Evolutionary conservation across 2,329 filamentous ascomycete species (phyloP).

Genomic region (Colletotrichum destructivum): DNA sequence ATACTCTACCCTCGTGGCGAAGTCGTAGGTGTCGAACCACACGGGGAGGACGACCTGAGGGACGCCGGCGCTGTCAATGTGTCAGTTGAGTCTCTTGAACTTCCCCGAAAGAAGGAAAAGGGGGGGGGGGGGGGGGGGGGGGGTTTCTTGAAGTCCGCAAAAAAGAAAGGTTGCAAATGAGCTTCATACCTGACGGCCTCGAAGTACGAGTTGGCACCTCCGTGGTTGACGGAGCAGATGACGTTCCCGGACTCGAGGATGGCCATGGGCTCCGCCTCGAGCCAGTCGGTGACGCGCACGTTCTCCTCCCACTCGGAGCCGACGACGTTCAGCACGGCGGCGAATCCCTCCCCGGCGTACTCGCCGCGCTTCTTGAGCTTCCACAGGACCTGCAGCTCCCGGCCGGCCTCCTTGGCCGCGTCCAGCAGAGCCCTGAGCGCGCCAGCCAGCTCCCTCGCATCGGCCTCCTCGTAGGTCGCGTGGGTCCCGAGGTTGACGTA

Average conservation of each 20-base stretch:
- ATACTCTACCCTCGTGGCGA: constrained; percentile 59
- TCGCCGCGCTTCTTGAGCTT: constrained; percentile 49
- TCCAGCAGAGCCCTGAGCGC: constrained; percentile 55
- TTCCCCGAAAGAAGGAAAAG: too few relatives aligned
- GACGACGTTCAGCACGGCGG: neutral
- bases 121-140: too few relatives aligned
- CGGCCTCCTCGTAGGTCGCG: constrained; percentile 51
- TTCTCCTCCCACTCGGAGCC: constrained; percentile 31
- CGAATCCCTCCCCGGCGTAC: neutral
- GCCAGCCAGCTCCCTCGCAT: constrained; percentile 52
- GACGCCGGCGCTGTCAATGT: constrained; percentile 55
- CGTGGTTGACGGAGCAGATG: constrained; percentile 60
- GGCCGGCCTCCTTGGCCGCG: neutral
- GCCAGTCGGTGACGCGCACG: constrained; percentile 58
- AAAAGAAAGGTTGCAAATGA: neutral
- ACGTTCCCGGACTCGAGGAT: constrained; percentile 56
- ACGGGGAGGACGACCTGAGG: constrained; percentile 61
- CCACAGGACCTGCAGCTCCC: constrained; percentile 52
- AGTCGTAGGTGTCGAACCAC: constrained; percentile 65
- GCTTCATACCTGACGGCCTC: constrained; percentile 54
- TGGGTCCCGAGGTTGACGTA: constrained; percentile 63
- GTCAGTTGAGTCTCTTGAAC: constrained; percentile 1
- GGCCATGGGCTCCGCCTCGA: constrained; percentile 55
- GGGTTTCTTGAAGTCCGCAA: too few relatives aligned
- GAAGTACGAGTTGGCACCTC: constrained; percentile 62